phyloP scores from a whole-genome alignment of 2,329 filamentous ascomycete species.

The Epichloe sp. region DNA sequence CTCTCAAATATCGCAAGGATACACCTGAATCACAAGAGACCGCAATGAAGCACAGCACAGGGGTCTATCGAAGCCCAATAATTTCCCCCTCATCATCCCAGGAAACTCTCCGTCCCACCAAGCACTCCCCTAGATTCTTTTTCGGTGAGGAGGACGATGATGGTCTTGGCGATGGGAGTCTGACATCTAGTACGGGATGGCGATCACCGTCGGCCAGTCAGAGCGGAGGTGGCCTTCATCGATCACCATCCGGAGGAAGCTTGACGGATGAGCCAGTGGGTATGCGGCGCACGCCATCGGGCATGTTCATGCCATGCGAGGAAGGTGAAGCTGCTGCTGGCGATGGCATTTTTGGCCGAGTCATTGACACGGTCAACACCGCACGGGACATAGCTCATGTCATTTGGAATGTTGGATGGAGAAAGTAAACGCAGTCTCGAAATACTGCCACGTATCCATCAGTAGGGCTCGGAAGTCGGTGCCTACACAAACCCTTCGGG shows the following conservation, averaged over 20 bases:
- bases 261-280: conserved; percentile 41
- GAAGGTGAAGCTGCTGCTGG: conserved; percentile 51
- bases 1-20: conserved; percentile 70
- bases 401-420: conserved; percentile 59
- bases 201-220: conserved; percentile 15
- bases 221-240: conserved; percentile 23
- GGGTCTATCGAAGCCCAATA: conserved; percentile 32
- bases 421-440: conserved; percentile 28
- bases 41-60: conserved; percentile 47
- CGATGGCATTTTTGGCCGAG: conserved; percentile 59
- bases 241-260: conserved; percentile 34
- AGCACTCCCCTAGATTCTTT: conserved; percentile 50
- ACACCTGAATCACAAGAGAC: conserved; percentile 53
- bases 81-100: conserved; percentile 67
- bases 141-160: conserved; percentile 48
- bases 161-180: conserved; percentile 27
- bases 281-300: conserved; percentile 67
- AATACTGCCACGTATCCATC: neutral
- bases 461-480: neutral
- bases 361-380: conserved; percentile 69
- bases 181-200: conserved; percentile 19
- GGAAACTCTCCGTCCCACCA: conserved; percentile 64
- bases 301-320: conserved; percentile 85
- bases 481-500: neutral
- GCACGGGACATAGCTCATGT: conserved; percentile 58